Evolutionary conservation across 2,329 filamentous ascomycete species (phyloP).

Genomic region (Aspergillus sojae): DNA sequence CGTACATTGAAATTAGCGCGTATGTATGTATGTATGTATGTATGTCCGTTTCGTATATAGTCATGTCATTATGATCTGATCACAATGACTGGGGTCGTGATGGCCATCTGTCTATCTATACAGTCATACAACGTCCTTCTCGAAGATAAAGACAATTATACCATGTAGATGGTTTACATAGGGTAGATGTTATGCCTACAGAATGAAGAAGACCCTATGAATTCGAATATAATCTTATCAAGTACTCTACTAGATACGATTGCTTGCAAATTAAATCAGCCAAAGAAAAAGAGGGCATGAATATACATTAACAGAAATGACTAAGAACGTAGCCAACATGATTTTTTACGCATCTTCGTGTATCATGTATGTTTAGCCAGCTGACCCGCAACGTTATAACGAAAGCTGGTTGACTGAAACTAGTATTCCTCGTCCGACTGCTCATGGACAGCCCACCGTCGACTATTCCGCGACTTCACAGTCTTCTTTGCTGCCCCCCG

Average conservation of each 20-base stretch:
- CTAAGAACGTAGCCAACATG: background rate
- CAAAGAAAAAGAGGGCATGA: background rate
- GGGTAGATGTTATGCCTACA: background rate
- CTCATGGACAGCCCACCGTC: constrained; percentile 31
- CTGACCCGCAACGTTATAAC: background rate
- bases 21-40: background rate
- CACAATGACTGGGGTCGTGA: background rate
- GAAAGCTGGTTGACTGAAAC: background rate
- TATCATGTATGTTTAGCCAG: background rate
- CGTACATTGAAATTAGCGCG: background rate
- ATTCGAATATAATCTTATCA: background rate
- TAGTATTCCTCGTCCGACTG: constrained; percentile 33
- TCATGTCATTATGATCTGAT: background rate
- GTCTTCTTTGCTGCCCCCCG: constrained; percentile 31
- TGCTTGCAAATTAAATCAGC: background rate
- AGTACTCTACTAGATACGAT: background rate
- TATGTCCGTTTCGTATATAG: background rate
- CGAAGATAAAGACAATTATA: background rate
- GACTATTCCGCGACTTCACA: constrained; percentile 30
- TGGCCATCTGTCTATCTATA: background rate
- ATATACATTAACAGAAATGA: background rate
- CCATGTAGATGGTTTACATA: too few relatives aligned
- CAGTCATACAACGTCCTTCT: background rate
- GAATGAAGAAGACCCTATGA: background rate
- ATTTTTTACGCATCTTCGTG: background rate